Evolutionary conservation across 2,329 filamentous ascomycete species (phyloP), one percentile per base, ranked within the genome.

Genomic region (Chaetomium sp.): DNA sequence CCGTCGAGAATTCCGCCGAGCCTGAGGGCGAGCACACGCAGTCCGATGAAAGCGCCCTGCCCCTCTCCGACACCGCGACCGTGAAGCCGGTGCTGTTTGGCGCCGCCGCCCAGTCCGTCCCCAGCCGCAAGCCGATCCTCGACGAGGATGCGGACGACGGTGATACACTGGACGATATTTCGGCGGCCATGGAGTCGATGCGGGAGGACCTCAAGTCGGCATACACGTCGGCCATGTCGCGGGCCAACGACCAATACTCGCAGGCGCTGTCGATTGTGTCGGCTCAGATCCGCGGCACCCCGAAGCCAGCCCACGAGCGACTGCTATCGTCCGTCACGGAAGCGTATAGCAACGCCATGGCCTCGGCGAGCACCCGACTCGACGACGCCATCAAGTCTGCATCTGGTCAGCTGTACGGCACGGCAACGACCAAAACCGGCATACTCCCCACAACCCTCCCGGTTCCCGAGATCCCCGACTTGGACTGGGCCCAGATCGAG

Each of bases 181-280:
- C 80, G 2, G 77, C 71, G 59, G 72, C 73, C 21, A 63, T 75
- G 13, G 75, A 75, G 5, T 72, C 75, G 4, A 74, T 77, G 35
- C 73, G 71, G 3, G 66, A 71, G 2, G 71, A 73, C 3, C 65
- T 74, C 1, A 72, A 70, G 35, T 71, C 73, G 7, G 85, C 83
- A 8, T 93, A 92, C 75, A 84, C 83, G 9, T 83, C 83, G 27
- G 90, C 90, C 23, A 76, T 90, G 10, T 85, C 84, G 51, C 80
- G 83, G 49, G 91, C 90, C 4, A 85, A 86, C n/a, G 81, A 86
- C 49, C 87, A 89, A 61, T 91, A 91, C 70, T 83, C 83, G 0
- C 85, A 86, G 25, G 90, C 90, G 10, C 85, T 87, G 71, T 89
- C 89, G 1, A 81, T 86, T 29, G 81, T 90, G 1, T 91, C 89